phyloP scores from a whole-genome alignment of 2,329 filamentous ascomycete species.

The Cladosporium sp. region DNA sequence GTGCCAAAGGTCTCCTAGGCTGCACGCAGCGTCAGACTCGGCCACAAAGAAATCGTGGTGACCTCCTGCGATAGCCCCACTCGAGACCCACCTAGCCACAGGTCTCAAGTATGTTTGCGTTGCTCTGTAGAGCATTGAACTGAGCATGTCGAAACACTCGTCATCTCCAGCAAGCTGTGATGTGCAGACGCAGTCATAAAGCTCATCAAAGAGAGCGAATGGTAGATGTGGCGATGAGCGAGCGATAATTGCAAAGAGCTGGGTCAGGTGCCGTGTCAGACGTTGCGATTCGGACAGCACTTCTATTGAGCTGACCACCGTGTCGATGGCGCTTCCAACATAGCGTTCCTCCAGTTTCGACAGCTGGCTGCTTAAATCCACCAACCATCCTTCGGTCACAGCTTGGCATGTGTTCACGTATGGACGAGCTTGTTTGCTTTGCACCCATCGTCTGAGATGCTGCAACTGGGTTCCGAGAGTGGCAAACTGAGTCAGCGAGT shows the following conservation, averaged over 20 bases:
- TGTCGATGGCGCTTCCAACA: constrained; percentile 55
- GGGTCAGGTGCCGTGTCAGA: constrained; percentile 3
- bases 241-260: neutral
- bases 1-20: constrained; percentile 72
- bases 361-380: constrained; percentile 60
- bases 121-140: constrained; percentile 74
- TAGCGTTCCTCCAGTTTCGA: constrained; percentile 63
- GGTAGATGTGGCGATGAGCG: neutral
- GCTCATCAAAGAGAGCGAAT: constrained; percentile 75
- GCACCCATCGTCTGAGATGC: constrained; percentile 53
- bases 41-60: constrained; percentile 77
- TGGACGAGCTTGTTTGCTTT: constrained; percentile 38
- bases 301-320: constrained; percentile 67
- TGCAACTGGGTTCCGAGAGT: constrained; percentile 52
- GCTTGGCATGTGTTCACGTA: constrained; percentile 70
- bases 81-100: constrained; percentile 81
- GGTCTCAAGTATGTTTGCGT: constrained; percentile 80
- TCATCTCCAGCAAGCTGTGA: constrained; percentile 70
- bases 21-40: constrained; percentile 55
- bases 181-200: constrained; percentile 70
- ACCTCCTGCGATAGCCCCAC: constrained; percentile 64
- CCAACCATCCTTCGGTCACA: constrained; percentile 60
- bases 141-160: constrained; percentile 63
- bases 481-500: constrained; percentile 42
- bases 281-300: constrained; percentile 54